Conservation (phyloP, 1,139 yeast species). For the Saccharomyces hybrid region DNA sequence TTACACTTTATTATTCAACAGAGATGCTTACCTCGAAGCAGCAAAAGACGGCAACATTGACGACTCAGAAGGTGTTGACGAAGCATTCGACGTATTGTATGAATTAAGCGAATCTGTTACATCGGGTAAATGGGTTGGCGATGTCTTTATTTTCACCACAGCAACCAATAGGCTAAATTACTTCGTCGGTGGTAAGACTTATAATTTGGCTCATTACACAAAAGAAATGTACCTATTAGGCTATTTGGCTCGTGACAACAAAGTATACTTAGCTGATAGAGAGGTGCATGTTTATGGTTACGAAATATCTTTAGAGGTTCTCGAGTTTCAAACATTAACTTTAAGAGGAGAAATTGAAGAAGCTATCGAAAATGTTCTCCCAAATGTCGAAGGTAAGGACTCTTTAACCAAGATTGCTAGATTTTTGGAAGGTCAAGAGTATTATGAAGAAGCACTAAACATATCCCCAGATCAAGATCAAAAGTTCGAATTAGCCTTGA, state of each 20-base stretch:
- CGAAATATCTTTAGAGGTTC: constrained; percentile 71
- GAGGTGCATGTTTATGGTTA: constrained; percentile 79
- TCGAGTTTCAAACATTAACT: constrained; percentile 92
- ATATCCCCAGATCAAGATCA: constrained; percentile 82
- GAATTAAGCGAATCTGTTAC: constrained; percentile 76
- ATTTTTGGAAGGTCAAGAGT: constrained; percentile 89
- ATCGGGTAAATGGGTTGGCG: constrained; percentile 95
- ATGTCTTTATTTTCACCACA: constrained; percentile 87
- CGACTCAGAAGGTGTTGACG: constrained; percentile 82
- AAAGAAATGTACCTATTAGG: constrained; percentile 82
- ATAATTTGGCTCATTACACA: constrained; percentile 89
- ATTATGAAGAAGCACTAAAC: constrained; percentile 69
- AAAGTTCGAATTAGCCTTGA: constrained; percentile 71
- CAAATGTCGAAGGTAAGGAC: constrained; percentile 52
- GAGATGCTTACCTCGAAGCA: constrained; percentile 59
- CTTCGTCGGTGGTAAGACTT: constrained; percentile 88
- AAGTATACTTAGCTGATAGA: constrained; percentile 84
- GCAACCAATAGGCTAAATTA: constrained; percentile 82
- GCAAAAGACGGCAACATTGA: constrained; percentile 51
- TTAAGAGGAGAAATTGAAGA: constrained; percentile 86
- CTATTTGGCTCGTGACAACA: constrained; percentile 82
- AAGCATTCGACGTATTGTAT: constrained; percentile 73
- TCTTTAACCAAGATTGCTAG: constrained; percentile 80
- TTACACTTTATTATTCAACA: constrained; percentile 68
- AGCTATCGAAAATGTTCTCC: constrained; percentile 57